Evolutionary conservation across 768 basidiomycete species (phyloP).

Genomic region (Macrolepiota dolichaula): DNA sequence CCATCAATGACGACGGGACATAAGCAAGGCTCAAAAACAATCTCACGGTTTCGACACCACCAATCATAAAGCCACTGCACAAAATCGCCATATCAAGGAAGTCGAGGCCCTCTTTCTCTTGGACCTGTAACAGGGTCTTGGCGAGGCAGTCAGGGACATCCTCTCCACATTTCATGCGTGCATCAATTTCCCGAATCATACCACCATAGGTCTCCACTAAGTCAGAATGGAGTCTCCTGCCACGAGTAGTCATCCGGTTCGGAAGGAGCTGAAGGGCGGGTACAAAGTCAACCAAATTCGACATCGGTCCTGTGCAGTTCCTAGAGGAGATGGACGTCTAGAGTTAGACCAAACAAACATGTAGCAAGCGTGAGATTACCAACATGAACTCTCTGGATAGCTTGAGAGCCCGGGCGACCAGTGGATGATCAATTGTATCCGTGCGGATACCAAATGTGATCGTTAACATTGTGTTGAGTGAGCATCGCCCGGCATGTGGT

Average conservation of each 20-base stretch:
- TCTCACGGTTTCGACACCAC: constrained; percentile 36
- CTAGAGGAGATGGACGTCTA: constrained; percentile 12
- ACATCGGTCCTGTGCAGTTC: constrained; percentile 40
- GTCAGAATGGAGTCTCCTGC: constrained; percentile 33
- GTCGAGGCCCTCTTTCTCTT: constrained; percentile 32
- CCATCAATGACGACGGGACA: not conserved
- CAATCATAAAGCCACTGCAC: constrained; percentile 42
- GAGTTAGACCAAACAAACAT: not conserved
- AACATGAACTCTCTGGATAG: constrained; percentile 44
- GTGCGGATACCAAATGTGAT: constrained; percentile 41
- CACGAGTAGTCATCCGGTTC: constrained; percentile 33
- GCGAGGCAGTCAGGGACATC: constrained; percentile 40
- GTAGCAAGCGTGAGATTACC: constrained; percentile 14
- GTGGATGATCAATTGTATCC: constrained; percentile 32
- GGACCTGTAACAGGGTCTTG: constrained; percentile 30
- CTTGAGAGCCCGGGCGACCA: constrained; percentile 31
- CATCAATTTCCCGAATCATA: constrained; percentile 34
- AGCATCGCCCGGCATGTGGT: constrained; percentile 34
- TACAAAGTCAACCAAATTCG: constrained; percentile 44
- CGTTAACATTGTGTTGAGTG: constrained; percentile 42
- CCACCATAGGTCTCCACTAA: constrained; percentile 35
- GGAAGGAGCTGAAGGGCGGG: constrained; percentile 39
- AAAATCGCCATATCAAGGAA: constrained; percentile 37
- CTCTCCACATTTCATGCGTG: constrained; percentile 31
- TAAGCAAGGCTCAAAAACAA: not conserved